Evolutionary conservation across 805 yeast genomes (phyloP).

Genomic region (Wickerhamomyces bovis): DNA sequence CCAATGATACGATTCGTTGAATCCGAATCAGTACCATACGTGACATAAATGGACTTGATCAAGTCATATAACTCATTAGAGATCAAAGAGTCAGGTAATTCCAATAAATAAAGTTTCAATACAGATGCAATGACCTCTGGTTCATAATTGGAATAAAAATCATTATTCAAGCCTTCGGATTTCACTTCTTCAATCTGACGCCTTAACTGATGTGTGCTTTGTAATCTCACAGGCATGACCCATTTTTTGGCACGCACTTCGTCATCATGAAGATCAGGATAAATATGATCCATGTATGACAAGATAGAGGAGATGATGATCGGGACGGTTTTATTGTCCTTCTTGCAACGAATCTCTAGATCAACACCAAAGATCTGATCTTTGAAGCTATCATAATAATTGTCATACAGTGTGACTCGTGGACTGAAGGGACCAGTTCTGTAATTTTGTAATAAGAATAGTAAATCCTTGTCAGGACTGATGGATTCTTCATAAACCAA

Average conservation of each 20-base stretch:
- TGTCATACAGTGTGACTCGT: slow-evolving; percentile 66
- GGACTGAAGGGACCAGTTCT: slow-evolving; percentile 75
- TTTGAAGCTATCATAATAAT: slow-evolving; percentile 63
- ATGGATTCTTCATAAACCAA: slow-evolving; percentile 64
- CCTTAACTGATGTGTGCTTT: slow-evolving; percentile 57
- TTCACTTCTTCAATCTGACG: slow-evolving; percentile 48
- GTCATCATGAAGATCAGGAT: slow-evolving; percentile 67
- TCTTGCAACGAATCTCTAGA: slow-evolving; percentile 60
- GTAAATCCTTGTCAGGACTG: slow-evolving; percentile 62
- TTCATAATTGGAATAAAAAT: slow-evolving; percentile 28
- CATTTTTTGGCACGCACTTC: slow-evolving; percentile 61
- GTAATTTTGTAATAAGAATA: slow-evolving; percentile 58
- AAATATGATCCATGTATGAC: slow-evolving; percentile 59
- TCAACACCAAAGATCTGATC: slow-evolving; percentile 80
- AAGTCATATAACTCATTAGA: slow-evolving; percentile 61
- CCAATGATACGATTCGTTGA: slow-evolving; percentile 46
- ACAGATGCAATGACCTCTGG: slow-evolving; percentile 63
- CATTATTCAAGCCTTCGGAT: slow-evolving; percentile 30
- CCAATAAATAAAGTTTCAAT: slow-evolving; percentile 67
- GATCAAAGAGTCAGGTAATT: slow-evolving; percentile 72
- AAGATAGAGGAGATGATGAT: slow-evolving; percentile 55
- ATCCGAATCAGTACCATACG: slow-evolving; percentile 33
- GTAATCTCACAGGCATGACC: slow-evolving; percentile 59
- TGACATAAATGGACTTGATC: slow-evolving; percentile 57
- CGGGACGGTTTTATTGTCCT: slow-evolving; percentile 72